Evolutionary conservation across 2,329 filamentous ascomycete species (phyloP), one percentile per base, ranked within the genome.

Genomic region (Penicillium sp.): DNA sequence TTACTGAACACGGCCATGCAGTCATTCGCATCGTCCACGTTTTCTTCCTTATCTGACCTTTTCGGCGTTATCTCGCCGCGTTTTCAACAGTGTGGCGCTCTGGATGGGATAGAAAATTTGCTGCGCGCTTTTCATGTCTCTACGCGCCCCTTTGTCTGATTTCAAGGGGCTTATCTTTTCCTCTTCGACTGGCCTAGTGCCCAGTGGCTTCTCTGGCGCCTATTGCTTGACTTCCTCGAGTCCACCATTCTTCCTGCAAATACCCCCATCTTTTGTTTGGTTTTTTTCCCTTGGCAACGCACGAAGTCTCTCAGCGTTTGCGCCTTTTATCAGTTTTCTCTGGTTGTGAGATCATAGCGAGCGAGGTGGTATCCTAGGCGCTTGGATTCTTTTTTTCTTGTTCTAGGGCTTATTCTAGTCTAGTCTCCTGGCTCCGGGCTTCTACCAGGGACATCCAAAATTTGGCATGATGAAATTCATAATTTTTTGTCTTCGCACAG

Each of bases 11-110:
- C 33, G 35, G 33, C 30, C 7, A 33, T 57, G 7, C 22, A 7
- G 33, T 42, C 22, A 8, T 30, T 30, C 38, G 17, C 17, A 55
- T 51, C 17, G 47, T 47, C 19, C 17, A 12, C n/a, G 17, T 19
- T 13, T 55, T 28, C 51, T 56, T 55, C 30, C 51, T 56, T 37
- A 35, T 51, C 26, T 56, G 35, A 42, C 51, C 44, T 59, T 50
- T 33, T 53, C 51, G 12, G 51, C 51, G 24, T 56, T 68, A n/a
- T 44, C 51, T 53, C 26, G 26, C 50, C 63, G 17, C n/a, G 59
- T 61, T 62, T 26, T 10, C 35, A 58, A 59, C 8, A 69, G 68
- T 67, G 59, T 49, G 68, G 68, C 68, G 68, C 59, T 65, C 61
- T 44, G 63, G 61, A 63, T 60, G 53, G 49, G 50, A 62, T 63